phyloP scores from a whole-genome alignment of 495 filamentous ascomycete species.

The Aspergillus bertholletiae region DNA sequence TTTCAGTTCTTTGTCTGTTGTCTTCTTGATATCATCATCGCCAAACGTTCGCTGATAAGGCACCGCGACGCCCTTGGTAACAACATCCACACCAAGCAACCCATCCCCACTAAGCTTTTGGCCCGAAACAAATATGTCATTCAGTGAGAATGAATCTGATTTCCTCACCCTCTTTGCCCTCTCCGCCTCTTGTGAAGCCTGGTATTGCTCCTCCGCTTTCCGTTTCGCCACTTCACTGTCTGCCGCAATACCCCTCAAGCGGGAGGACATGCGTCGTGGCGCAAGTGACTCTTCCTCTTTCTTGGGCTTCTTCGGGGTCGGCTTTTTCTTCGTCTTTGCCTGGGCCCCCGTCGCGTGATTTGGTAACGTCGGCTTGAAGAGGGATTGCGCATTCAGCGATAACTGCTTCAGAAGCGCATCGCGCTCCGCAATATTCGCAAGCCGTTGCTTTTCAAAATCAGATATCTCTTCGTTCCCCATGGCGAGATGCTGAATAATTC shows the following conservation, averaged over 20 bases:
- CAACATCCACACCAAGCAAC: constrained; percentile 49
- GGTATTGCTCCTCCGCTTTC: constrained; percentile 71
- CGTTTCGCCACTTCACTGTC: constrained; percentile 74
- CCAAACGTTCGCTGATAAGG: constrained; percentile 80
- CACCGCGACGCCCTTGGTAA: constrained; percentile 64
- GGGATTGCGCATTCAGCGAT: constrained; percentile 47
- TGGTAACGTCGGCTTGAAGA: constrained; percentile 41
- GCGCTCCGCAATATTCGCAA: constrained; percentile 72
- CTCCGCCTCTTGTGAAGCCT: constrained; percentile 56
- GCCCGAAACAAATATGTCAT: constrained; percentile 76
- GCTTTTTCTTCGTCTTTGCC: constrained; percentile 45
- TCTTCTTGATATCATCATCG: constrained; percentile 75
- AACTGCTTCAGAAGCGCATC: constrained; percentile 62
- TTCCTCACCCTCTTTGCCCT: constrained; percentile 69
- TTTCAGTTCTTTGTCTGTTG: constrained; percentile 72
- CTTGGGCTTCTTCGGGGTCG: constrained; percentile 45
- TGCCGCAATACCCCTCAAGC: constrained; percentile 61
- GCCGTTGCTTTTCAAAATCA: constrained; percentile 67
- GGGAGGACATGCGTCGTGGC: constrained; percentile 62
- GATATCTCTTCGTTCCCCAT: constrained; percentile 40
- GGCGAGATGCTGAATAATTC: neutral
- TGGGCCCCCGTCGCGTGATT: constrained; percentile 21
- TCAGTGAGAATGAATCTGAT: constrained; percentile 66
- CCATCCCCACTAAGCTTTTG: constrained; percentile 52
- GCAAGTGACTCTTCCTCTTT: constrained; percentile 40